phyloP scores from a whole-genome alignment of 2,329 filamentous ascomycete genomes.

The Cytospora piceicola region DNA sequence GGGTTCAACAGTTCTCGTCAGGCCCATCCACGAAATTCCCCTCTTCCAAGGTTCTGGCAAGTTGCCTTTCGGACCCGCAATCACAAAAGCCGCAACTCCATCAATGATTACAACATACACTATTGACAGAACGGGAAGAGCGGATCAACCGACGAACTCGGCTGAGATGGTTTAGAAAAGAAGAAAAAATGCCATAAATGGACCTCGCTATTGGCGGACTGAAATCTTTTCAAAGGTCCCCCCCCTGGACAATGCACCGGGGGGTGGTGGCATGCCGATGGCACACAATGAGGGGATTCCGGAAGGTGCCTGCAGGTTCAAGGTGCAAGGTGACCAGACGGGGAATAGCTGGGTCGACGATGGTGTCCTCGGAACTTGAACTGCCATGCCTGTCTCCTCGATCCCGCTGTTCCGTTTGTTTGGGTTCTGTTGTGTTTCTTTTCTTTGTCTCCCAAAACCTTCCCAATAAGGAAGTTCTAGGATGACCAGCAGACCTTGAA shows the following conservation, averaged over 20 bases:
- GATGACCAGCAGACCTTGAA: neutral
- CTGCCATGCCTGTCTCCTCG: neutral
- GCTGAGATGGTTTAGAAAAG: neutral
- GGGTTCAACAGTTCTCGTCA: neutral
- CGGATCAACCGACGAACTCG: neutral
- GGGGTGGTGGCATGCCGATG: conserved; percentile 8
- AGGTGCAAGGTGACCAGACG: neutral
- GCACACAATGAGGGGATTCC: conserved; percentile 9
- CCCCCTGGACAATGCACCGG: neutral
- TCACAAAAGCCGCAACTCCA: neutral
- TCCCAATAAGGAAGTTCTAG: neutral
- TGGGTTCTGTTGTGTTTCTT: neutral
- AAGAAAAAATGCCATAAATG: neutral
- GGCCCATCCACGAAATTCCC: neutral
- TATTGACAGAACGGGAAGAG: neutral
- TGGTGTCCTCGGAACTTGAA: conserved; percentile 1
- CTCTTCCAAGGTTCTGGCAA: neutral
- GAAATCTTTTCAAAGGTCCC: neutral
- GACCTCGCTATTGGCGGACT: neutral
- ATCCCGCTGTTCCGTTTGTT: neutral
- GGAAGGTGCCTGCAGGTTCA: conserved; percentile 9
- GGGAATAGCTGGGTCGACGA: neutral
- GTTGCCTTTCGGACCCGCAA: too few relatives aligned
- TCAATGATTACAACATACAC: neutral
- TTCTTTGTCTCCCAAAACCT: neutral